Percentiles rank a stretch among this genome's conserved stretches.
Evolutionary conservation across 768 basidiomycete species (phyloP).

Genomic region (Lyophyllum decastes): DNA sequence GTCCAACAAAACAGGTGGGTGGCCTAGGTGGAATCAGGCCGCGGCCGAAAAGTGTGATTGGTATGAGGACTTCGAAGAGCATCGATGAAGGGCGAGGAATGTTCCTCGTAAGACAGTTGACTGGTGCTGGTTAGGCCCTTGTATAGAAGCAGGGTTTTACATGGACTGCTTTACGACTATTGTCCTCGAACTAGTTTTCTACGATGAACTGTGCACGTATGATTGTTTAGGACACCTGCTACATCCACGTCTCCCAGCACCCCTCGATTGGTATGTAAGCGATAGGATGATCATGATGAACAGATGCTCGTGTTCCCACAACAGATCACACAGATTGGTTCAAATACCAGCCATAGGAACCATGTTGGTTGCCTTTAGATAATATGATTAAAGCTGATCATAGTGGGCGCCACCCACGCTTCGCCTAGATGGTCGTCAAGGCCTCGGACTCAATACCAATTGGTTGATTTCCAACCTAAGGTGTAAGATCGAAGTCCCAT

Average conservation of each 20-base stretch:
- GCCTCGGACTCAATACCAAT: neutral
- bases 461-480: neutral
- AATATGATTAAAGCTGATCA: neutral
- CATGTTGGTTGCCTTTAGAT: neutral
- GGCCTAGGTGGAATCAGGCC: slow-evolving; percentile 40
- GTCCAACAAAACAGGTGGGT: slow-evolving; percentile 72
- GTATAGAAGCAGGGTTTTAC: too few species aligned
- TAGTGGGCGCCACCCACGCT: neutral
- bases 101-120: slow-evolving; percentile 80
- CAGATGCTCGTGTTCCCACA: slow-evolving; percentile 7
- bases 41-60: slow-evolving; percentile 78
- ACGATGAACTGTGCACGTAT: neutral
- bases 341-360: neutral
- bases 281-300: neutral
- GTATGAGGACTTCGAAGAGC: slow-evolving; percentile 62
- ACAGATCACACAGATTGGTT: neutral
- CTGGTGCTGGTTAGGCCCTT: slow-evolving; percentile 46
- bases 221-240: neutral
- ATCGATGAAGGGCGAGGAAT: slow-evolving; percentile 72
- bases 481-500: neutral
- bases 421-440: slow-evolving; percentile 13
- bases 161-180: neutral
- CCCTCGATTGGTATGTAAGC: neutral
- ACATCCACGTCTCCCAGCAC: neutral
- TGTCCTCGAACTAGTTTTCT: neutral